Base-by-base conservation (phyloP, 257 asterid genomes). In the Eucommia ulmoides region DNA sequence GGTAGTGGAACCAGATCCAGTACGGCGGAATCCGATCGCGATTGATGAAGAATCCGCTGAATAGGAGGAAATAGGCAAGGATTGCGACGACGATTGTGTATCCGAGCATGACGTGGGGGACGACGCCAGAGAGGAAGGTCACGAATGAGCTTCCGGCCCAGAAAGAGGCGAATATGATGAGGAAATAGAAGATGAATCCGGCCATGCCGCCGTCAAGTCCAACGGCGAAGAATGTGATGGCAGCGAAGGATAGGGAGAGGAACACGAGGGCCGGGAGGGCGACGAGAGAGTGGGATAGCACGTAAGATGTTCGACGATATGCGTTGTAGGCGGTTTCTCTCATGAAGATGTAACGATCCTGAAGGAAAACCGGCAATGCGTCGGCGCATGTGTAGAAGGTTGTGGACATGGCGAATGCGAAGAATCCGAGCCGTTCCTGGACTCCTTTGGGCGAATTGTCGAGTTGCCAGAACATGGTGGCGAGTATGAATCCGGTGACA, bases 141-240 rank as follows among this genome's bases (percentile, higher is more conserved):
- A 74, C 81, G 21, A 66, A 74, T 1, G 81, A 70, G 22, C 64
- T 70, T 22, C 75, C 81, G 0, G 67, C 56, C 81, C 81, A 74
- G 21, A 66, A 74, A 0, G 81, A 63, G 33, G 74, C 74, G 2
- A 70, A 26, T 19, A 74, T 51, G 22, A 64, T 53, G 1, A 17
- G 17, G 10, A 60, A 61, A 20, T 66, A 70, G 67, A 70, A 55
- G 16, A 51, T 19, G 55, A 66, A 67, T 12, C 74, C 55, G 0
- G 66, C 33, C 11, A 25, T 21, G 23, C 79, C 75, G 0, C 79
- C 79, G 2, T 44, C 61, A 2, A 74, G 48, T 1, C 78, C 81
- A 6, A 71, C 78, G 0, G 72, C 61, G 74, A 74, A 74, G 38
- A 61, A 74, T 0, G 81, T 74, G 10, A 58, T 19, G 20, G 62